Conservation (phyloP, 768 basidiomycete genomes). For the Macrolepiota fuliginosa region DNA sequence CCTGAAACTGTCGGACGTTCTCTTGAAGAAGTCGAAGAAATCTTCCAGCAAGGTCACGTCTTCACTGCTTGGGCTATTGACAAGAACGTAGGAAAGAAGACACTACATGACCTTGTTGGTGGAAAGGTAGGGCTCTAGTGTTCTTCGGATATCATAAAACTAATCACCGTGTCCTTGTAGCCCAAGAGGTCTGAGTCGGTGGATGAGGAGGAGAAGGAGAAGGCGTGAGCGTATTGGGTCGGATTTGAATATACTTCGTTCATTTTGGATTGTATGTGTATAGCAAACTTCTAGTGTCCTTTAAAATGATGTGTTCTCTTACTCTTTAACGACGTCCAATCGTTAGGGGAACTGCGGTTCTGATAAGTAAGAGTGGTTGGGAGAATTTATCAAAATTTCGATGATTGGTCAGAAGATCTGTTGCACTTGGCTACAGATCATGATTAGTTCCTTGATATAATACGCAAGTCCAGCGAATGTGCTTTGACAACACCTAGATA, state of each 20-base stretch:
- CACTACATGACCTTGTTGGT: slow-evolving; percentile 47
- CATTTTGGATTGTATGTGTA: neutral
- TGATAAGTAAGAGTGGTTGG: no score
- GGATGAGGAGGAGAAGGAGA: slow-evolving; percentile 3
- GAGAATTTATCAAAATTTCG: neutral
- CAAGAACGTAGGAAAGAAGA: slow-evolving; percentile 61
- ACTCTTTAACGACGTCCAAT: neutral
- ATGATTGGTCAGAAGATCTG: neutral
- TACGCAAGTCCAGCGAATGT: neutral
- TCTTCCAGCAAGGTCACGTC: slow-evolving; percentile 65
- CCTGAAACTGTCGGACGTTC: slow-evolving; percentile 74
- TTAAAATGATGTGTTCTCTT: neutral
- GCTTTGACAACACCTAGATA: neutral
- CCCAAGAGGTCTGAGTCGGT: slow-evolving; percentile 9
- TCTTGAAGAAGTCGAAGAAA: slow-evolving; percentile 77
- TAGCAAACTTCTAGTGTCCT: neutral
- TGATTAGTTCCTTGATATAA: neutral
- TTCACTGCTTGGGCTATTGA: slow-evolving; percentile 73
- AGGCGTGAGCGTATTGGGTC: neutral
- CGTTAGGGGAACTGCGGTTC: neutral
- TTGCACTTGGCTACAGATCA: neutral
- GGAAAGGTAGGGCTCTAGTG: neutral
- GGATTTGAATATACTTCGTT: neutral
- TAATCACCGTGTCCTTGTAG: neutral
- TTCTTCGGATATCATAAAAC: no score